Percentiles rank a stretch among this genome's conserved stretches.
These are phyloP conservation scores for Aureobasidium zeae DNA, from an alignment of 2,329 filamentous ascomycete species.

Conservation along the genomic window DNA sequence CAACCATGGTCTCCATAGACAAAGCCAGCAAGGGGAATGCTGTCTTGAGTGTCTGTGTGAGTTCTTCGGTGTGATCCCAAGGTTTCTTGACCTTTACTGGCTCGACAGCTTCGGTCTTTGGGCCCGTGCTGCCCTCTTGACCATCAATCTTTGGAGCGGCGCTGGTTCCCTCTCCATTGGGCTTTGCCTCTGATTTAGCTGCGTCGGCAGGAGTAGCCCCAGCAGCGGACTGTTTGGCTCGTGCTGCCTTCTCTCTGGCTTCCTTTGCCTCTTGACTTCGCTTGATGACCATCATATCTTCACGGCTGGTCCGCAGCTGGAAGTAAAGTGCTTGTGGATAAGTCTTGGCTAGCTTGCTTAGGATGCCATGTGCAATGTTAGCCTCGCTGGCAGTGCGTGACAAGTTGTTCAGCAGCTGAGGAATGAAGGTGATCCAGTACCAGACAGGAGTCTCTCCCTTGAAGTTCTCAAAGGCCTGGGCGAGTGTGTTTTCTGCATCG, in stretches of 20 bases:
- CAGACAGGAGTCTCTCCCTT: constrained; percentile 96
- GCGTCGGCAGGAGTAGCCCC: constrained; percentile 23
- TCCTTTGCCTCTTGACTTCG: constrained; percentile 65
- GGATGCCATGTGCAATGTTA: constrained; percentile 70
- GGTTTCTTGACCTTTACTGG: constrained; percentile 58
- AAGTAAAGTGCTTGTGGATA: constrained; percentile 95
- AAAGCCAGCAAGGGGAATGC: constrained; percentile 90
- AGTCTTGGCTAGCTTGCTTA: constrained; percentile 87
- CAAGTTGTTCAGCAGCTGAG: constrained; percentile 84
- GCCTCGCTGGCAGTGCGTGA: constrained; percentile 72
- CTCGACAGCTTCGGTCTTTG: constrained; percentile 27
- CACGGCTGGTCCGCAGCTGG: constrained; percentile 81
- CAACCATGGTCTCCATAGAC: constrained; percentile 99
- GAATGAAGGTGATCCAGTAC: constrained; percentile 99
- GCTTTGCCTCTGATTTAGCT: constrained; percentile 32
- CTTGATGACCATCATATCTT: constrained; percentile 89
- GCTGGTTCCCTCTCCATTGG: constrained; percentile 32
- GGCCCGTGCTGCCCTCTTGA: constrained; percentile 21
- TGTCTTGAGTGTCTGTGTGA: constrained; percentile 91
- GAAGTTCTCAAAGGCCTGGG: constrained; percentile 84
- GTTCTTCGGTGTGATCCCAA: constrained; percentile 94
- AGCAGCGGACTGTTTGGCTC: constrained; percentile 46
- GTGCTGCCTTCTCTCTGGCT: constrained; percentile 43
- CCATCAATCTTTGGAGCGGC: constrained; percentile 22
- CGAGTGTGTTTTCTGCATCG: constrained; percentile 73